Conservation (phyloP, 352 stramenopile species). For the Phytophthora podocarpi region DNA sequence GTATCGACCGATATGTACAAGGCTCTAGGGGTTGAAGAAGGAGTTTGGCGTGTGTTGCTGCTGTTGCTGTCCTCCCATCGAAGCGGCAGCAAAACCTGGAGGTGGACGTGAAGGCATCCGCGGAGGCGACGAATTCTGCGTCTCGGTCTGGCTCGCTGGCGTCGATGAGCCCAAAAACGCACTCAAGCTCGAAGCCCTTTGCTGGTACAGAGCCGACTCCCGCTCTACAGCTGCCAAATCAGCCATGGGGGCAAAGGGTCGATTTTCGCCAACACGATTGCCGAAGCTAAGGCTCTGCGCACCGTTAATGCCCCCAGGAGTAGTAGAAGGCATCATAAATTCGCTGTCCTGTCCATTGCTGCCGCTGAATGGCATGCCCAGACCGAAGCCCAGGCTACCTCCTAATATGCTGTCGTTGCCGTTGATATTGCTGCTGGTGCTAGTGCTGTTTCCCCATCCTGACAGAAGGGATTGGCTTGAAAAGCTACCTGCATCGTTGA, state of each 20-base stretch:
- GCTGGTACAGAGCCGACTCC: constrained; percentile 70
- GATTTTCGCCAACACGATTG: constrained; percentile 12
- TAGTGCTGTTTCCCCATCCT: constrained; percentile 55
- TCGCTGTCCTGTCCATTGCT: constrained; percentile 19
- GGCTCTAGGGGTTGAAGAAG: constrained; percentile 64
- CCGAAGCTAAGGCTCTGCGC: constrained; percentile 4
- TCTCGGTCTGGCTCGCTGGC: constrained; percentile 28
- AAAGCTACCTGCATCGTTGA: constrained; percentile 52
- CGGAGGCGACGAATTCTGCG: constrained; percentile 30
- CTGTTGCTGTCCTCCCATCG: constrained; percentile 18
- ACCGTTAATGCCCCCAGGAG: background rate
- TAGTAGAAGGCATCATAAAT: constrained; percentile 23
- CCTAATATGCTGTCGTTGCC: constrained; percentile 17
- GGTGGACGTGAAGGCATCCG: constrained; percentile 42
- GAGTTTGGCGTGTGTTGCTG: constrained; percentile 53
- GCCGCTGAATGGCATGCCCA: constrained; percentile 26
- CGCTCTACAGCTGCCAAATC: constrained; percentile 77
- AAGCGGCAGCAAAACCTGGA: constrained; percentile 42
- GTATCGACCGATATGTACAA: background rate
- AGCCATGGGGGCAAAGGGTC: constrained; percentile 54
- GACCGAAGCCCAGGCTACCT: constrained; percentile 10
- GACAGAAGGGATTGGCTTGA: constrained; percentile 45
- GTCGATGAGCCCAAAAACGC: constrained; percentile 53
- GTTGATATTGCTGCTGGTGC: constrained; percentile 7
- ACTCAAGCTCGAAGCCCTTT: constrained; percentile 76